phyloP scores from a whole-genome alignment of 208 protist genomes.

The Histomonas meleagridis region DNA sequence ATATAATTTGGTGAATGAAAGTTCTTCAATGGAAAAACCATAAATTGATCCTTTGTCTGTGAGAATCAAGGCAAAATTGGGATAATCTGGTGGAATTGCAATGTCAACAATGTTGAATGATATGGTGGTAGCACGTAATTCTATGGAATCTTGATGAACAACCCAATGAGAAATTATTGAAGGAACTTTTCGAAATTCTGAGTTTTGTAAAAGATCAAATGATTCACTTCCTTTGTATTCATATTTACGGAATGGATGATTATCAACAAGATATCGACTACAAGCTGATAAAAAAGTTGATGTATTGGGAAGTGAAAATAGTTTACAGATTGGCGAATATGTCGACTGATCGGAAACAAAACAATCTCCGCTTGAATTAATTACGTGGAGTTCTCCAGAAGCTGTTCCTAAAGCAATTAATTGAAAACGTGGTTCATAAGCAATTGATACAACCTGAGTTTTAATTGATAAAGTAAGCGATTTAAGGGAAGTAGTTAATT shows the following conservation, averaged over 20 bases:
- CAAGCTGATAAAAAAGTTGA: background rate
- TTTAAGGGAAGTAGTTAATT: background rate
- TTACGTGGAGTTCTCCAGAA: background rate
- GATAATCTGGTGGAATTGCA: background rate
- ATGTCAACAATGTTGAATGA: background rate
- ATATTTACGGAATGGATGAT: background rate
- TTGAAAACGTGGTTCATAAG: background rate
- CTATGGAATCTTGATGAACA: background rate
- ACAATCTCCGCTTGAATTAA: background rate
- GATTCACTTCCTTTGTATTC: no score
- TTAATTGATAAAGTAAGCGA: background rate
- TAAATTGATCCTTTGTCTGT: background rate
- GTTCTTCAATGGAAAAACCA: conserved; percentile 17
- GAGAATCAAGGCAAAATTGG: background rate
- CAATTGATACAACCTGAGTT: background rate
- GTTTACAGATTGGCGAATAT: background rate
- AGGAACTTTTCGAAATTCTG: no score
- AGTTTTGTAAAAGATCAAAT: no score
- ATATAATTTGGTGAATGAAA: conserved; percentile 9
- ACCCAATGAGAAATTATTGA: conserved; percentile 36
- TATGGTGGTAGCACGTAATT: background rate
- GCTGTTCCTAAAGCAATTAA: background rate
- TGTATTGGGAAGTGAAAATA: no score
- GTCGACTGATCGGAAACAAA: background rate
- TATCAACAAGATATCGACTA: no score